Evolutionary conservation across 75 land plant species (phyloP), one percentile per base, ranked within the genome.

Genomic region (Adiantum capillusveneris): DNA sequence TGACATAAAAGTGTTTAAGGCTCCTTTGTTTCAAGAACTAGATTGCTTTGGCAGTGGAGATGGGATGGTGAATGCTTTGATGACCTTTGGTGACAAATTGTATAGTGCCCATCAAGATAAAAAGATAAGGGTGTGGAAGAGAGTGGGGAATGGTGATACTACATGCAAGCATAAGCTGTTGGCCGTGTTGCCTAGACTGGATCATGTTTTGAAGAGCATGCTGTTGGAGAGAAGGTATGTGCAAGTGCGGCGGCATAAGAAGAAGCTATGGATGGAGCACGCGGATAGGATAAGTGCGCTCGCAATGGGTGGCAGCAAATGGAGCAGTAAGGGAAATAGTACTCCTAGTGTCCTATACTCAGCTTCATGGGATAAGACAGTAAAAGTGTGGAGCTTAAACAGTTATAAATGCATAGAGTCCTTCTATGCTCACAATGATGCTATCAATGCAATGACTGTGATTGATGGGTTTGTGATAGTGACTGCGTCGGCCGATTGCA

Each of bases 261-360:
- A 68, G 60, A 12, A 57, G 11, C 65, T 90, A 17, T 90, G 96
- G 96, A 87, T 90, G 25, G 84, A 87, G 54, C 96, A 90, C 65
- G 75, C 78, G 21, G 96, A 90, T 71, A 72, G 73, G 52, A 81
- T 90, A 20, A 79, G 88, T 7, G 72, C 81, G 53, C 73, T 90
- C 30, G 81, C 96, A 0, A 72, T 68, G 28, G 45, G 45, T 43
- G 31, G n/a, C n/a, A 46, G 43, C 14, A 14, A 14, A 9, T 14
- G 0, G 42, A n/a, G n/a, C n/a, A n/a, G n/a, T n/a, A n/a, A n/a
- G n/a, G n/a, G n/a, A n/a, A n/a, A n/a, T n/a, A 58, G 59, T 59
- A 45, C 42, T 9, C 14, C 12, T 42, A 24, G 18, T 20, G 45
- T 46, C 34, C 22, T 69, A 11, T 72, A 64, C 71, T 72, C 74